phyloP scores from a whole-genome alignment of 352 stramenopile genomes.

The Pythium volutum region DNA sequence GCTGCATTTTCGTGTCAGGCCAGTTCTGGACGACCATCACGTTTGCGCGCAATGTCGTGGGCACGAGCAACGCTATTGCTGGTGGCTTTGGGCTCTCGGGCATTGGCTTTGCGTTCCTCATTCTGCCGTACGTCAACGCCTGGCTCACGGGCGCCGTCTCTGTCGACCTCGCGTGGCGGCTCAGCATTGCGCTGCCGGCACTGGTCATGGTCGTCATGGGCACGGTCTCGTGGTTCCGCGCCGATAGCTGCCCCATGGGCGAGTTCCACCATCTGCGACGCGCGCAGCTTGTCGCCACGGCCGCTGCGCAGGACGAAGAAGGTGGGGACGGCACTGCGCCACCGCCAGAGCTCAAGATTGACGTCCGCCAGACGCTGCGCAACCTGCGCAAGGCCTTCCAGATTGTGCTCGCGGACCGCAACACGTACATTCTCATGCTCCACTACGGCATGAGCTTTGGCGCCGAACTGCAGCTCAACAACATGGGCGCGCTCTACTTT shows the following conservation, averaged over 20 bases:
- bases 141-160: constrained; percentile 74
- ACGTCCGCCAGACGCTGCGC: constrained; percentile 7
- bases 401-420: constrained; percentile 76
- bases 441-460: constrained; percentile 95
- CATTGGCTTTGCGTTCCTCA: constrained; percentile 87
- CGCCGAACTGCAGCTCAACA: constrained; percentile 95
- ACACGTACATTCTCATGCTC: constrained; percentile 91
- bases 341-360: constrained; percentile 4
- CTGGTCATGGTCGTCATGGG: constrained; percentile 80
- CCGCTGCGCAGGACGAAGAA: constrained; percentile 4
- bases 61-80: constrained; percentile 91
- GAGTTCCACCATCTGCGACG: constrained; percentile 88
- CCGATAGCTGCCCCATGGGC: constrained; percentile 91
- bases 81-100: constrained; percentile 92
- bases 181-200: constrained; percentile 90
- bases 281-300: constrained; percentile 42
- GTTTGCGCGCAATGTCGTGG: constrained; percentile 93
- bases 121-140: constrained; percentile 88
- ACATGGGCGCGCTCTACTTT: constrained; percentile 93
- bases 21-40: constrained; percentile 95
- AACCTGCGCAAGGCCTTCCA: constrained; percentile 38
- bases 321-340: neutral
- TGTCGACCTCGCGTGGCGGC: constrained; percentile 87
- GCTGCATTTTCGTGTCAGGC: constrained; percentile 92
- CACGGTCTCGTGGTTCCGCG: constrained; percentile 64